Conservation (phyloP, 2,329 filamentous ascomycete genomes). For the Xylaria sp. region DNA sequence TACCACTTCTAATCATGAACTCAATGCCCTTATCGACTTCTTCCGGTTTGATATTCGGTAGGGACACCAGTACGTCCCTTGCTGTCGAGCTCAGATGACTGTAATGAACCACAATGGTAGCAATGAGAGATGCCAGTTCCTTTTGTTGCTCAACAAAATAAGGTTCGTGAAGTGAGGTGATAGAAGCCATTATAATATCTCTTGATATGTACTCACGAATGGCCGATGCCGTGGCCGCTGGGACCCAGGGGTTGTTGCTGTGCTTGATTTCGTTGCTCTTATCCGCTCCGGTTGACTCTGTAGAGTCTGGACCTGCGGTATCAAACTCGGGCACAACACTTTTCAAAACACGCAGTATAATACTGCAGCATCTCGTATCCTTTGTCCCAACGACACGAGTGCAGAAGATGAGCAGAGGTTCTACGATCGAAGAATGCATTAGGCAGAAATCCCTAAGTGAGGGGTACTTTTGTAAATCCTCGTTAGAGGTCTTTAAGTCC, state of each 20-base stretch:
- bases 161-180: constrained; percentile 90
- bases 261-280: constrained; percentile 29
- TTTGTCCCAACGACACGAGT: constrained; percentile 90
- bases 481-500: constrained; percentile 42
- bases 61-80: constrained; percentile 76
- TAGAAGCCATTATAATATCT: constrained; percentile 89
- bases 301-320: constrained; percentile 20
- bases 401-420: constrained; percentile 90
- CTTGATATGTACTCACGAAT: constrained; percentile 91
- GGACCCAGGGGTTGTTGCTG: constrained; percentile 58
- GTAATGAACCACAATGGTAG: constrained; percentile 84
- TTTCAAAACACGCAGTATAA: constrained; percentile 87
- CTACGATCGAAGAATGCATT: constrained; percentile 79
- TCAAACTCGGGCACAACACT: constrained; percentile 84
- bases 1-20: constrained; percentile 67
- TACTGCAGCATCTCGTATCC: constrained; percentile 87
- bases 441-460: constrained; percentile 86
- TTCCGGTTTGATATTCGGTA: constrained; percentile 78
- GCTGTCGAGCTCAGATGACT: constrained; percentile 76
- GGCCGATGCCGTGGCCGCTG: constrained; percentile 66
- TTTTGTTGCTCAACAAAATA: constrained; percentile 98
- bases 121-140: constrained; percentile 88
- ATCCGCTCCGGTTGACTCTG: constrained; percentile 19
- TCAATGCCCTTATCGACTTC: constrained; percentile 74
- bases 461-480: constrained; percentile 56